Evolutionary conservation across 495 filamentous ascomycete species (phyloP).

Genomic region (Trichoderma reesei): DNA sequence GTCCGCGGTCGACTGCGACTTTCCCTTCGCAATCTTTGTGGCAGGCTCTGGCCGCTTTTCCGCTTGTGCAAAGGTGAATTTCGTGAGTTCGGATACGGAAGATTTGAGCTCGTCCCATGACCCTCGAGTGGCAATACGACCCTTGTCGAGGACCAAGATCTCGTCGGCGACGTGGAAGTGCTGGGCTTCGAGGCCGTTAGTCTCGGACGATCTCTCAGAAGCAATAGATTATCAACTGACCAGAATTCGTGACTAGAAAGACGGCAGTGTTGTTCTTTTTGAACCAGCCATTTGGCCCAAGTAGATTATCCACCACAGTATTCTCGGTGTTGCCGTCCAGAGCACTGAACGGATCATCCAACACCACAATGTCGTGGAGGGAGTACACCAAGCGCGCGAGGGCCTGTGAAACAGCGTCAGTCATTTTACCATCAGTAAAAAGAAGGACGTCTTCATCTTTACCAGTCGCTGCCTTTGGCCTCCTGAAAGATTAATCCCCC

Average conservation of each 20-base stretch:
- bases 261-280: slow-evolving; percentile 28
- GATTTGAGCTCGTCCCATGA: slow-evolving; percentile 16
- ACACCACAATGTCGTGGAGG: slow-evolving; percentile 20
- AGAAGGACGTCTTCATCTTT: neutral
- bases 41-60: neutral
- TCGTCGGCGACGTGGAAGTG: slow-evolving; percentile 17
- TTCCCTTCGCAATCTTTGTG: neutral
- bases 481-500: slow-evolving; percentile 50
- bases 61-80: slow-evolving; percentile 11
- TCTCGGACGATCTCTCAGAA: neutral
- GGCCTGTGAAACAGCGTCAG: slow-evolving; percentile 14
- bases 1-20: neutral
- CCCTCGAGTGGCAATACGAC: slow-evolving; percentile 17
- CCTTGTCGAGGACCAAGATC: slow-evolving; percentile 19
- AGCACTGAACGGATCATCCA: slow-evolving; percentile 32
- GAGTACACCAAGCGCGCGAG: slow-evolving; percentile 29
- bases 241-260: slow-evolving; percentile 28
- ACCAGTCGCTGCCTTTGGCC: slow-evolving; percentile 52
- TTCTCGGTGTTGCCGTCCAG: slow-evolving; percentile 30
- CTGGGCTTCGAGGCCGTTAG: slow-evolving; percentile 9
- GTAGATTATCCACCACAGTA: slow-evolving; percentile 27
- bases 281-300: slow-evolving; percentile 31
- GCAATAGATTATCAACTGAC: slow-evolving; percentile 14
- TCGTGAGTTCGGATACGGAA: slow-evolving; percentile 13
- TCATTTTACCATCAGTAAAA: neutral